Conservation (phyloP, 192 early-diverging fungal species). For the Coemansia sp. region DNA sequence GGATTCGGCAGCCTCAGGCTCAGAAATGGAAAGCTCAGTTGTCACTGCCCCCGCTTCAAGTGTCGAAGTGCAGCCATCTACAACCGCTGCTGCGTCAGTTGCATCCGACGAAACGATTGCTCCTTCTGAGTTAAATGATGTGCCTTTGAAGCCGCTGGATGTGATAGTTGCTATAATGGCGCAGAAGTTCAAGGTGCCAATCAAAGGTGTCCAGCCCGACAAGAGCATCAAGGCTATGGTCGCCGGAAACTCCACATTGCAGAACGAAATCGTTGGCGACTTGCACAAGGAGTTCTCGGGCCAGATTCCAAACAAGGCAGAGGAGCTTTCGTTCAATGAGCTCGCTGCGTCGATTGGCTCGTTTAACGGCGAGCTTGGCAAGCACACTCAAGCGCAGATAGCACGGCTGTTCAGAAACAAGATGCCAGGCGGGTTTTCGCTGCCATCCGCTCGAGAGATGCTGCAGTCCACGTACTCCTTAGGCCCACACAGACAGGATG, state of each 20-base stretch:
- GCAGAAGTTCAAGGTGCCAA: too few species aligned
- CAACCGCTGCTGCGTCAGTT: neutral
- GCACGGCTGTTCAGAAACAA: slow-evolving; percentile 80
- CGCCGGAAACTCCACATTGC: slow-evolving; percentile 92
- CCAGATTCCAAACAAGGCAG: slow-evolving; percentile 75
- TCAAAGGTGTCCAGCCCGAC: slow-evolving; percentile 63
- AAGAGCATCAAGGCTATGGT: slow-evolving; percentile 81
- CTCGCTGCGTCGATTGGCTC: slow-evolving; percentile 69
- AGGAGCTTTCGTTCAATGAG: slow-evolving; percentile 80
- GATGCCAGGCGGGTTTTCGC: slow-evolving; percentile 92
- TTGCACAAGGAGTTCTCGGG: too few species aligned
- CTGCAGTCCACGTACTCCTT: slow-evolving; percentile 73
- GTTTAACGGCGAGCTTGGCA: slow-evolving; percentile 56
- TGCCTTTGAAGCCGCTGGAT: slow-evolving; percentile 70
- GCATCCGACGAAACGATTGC: too few species aligned
- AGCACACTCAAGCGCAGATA: too few species aligned
- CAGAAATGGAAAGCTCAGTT: neutral
- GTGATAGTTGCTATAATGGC: slow-evolving; percentile 76
- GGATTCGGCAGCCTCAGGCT: slow-evolving; percentile 57
- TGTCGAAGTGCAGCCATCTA: neutral
- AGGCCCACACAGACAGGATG: slow-evolving; percentile 75
- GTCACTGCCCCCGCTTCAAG: neutral
- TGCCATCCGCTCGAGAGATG: slow-evolving; percentile 69
- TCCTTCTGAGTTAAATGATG: slow-evolving; percentile 65
- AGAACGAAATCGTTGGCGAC: slow-evolving; percentile 96